These are phyloP conservation scores for Dactylonectria macrodidyma DNA, from an alignment of 2,329 filamentous ascomycete species.

Conservation along the genomic window DNA sequence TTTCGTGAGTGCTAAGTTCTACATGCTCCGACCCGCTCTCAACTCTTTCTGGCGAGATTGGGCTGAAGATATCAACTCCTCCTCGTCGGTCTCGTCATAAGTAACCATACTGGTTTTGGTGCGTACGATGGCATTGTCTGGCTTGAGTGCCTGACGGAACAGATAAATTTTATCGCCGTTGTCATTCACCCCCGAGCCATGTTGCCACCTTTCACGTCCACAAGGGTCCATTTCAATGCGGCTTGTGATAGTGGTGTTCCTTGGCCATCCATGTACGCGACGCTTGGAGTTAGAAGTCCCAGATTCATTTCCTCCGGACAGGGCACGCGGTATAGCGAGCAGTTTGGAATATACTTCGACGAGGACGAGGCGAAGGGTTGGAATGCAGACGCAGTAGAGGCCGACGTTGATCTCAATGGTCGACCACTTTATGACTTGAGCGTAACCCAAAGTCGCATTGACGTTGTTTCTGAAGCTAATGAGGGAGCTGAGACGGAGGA, in stretches of 20 bases:
- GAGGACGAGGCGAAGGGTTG: conserved; percentile 49
- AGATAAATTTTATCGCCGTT: too few species aligned
- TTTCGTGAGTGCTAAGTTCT: too few species aligned
- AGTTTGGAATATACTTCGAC: conserved; percentile 31
- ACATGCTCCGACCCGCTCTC: too few species aligned
- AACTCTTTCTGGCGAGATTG: too few species aligned
- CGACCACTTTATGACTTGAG: conserved; percentile 1
- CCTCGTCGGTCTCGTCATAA: neutral
- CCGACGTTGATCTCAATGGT: conserved; percentile 5
- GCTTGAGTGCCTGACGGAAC: neutral
- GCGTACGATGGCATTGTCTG: neutral
- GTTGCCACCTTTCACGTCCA: too few species aligned
- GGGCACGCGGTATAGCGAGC: neutral
- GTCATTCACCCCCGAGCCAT: too few species aligned
- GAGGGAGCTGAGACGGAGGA: conserved; percentile 7
- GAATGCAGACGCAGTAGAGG: neutral
- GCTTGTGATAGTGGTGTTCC: neutral
- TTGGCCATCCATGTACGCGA: neutral
- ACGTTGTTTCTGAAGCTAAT: neutral
- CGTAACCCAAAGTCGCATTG: neutral
- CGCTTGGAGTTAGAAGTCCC: neutral
- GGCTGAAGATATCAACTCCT: neutral
- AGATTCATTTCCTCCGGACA: neutral
- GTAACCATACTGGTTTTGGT: neutral
- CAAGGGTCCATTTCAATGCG: neutral